Evolutionary conservation across 257 asterid genomes (phyloP).

Genomic region (Gardenia jasminoides): DNA sequence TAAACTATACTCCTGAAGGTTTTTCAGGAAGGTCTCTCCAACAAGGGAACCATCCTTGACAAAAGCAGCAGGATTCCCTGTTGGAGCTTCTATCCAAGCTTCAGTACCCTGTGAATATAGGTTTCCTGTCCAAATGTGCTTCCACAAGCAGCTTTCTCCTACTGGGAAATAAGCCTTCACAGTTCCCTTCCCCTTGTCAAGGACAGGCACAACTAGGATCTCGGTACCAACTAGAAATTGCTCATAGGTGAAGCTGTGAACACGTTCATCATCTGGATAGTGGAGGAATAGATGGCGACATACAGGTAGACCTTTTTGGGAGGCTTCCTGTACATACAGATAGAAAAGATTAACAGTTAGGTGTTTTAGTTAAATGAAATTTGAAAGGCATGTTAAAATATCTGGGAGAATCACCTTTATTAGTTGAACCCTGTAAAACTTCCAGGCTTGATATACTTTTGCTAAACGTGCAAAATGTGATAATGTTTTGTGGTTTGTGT

Average conservation of each 20-base stretch:
- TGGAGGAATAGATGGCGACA: slow-evolving; percentile 94
- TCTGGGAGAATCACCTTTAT: slow-evolving; percentile 55
- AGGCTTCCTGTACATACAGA: slow-evolving; percentile 61
- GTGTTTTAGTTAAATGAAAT: background rate
- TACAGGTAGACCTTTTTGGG: slow-evolving; percentile 77
- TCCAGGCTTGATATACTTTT: slow-evolving; percentile 86
- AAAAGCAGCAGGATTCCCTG: slow-evolving; percentile 84
- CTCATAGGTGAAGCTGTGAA: slow-evolving; percentile 61
- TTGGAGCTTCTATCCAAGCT: slow-evolving; percentile 60
- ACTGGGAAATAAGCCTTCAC: slow-evolving; percentile 76
- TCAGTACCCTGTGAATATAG: slow-evolving; percentile 55
- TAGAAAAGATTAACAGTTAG: background rate
- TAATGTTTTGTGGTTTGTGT: slow-evolving; percentile 67
- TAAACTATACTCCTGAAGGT: slow-evolving; percentile 50
- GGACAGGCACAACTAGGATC: slow-evolving; percentile 87
- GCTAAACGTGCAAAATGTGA: slow-evolving; percentile 83
- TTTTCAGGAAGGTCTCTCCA: slow-evolving; percentile 62
- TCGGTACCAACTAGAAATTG: slow-evolving; percentile 87
- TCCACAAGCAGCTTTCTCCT: slow-evolving; percentile 67
- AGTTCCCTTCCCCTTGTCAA: slow-evolving; percentile 65
- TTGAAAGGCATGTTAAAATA: background rate
- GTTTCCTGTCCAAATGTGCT: slow-evolving; percentile 85
- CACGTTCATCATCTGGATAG: slow-evolving; percentile 75
- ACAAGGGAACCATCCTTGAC: slow-evolving; percentile 70
- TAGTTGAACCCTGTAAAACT: slow-evolving; percentile 81